A percentile compares a stretch with the other conserved stretches of the same genome.
Evolutionary conservation across 1,284 basidiomycete species (phyloP).

Genomic region (Leccinum holopus): DNA sequence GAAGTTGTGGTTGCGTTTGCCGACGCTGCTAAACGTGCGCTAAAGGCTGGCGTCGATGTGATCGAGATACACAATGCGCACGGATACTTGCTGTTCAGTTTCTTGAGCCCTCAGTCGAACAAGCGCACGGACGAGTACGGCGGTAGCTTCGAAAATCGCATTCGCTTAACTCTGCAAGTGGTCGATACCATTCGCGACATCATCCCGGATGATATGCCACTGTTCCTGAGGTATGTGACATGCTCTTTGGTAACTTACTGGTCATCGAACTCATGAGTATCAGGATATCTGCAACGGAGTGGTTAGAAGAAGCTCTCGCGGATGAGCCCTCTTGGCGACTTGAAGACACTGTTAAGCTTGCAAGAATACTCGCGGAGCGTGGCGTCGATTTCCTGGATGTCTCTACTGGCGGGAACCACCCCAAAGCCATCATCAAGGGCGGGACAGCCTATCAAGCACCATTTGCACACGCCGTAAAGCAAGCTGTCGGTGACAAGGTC

Average conservation of each 20-base stretch:
- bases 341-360: constrained; percentile 58
- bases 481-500: constrained; percentile 49
- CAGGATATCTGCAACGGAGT: constrained; percentile 59
- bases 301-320: constrained; percentile 52
- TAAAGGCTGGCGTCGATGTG: constrained; percentile 62
- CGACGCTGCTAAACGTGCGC: constrained; percentile 52
- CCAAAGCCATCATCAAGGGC: constrained; percentile 44
- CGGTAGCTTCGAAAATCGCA: constrained; percentile 70
- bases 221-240: constrained; percentile 62
- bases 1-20: constrained; percentile 59
- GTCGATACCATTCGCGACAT: constrained; percentile 51
- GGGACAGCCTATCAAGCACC: constrained; percentile 55
- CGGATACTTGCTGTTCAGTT: constrained; percentile 55
- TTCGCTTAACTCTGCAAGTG: constrained; percentile 59
- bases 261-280: constrained; percentile 21
- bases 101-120: constrained; percentile 66
- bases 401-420: constrained; percentile 58
- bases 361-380: constrained; percentile 50
- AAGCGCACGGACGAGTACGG: constrained; percentile 72
- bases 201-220: constrained; percentile 58
- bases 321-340: constrained; percentile 56
- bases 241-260: constrained; percentile 20
- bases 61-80: constrained; percentile 71
- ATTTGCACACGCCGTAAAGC: constrained; percentile 58
- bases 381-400: constrained; percentile 70